A percentile compares a stretch with the other conserved stretches of the same genome.
Conservation (phyloP, 2,329 filamentous ascomycete species). For the Verruconis gallopava region DNA sequence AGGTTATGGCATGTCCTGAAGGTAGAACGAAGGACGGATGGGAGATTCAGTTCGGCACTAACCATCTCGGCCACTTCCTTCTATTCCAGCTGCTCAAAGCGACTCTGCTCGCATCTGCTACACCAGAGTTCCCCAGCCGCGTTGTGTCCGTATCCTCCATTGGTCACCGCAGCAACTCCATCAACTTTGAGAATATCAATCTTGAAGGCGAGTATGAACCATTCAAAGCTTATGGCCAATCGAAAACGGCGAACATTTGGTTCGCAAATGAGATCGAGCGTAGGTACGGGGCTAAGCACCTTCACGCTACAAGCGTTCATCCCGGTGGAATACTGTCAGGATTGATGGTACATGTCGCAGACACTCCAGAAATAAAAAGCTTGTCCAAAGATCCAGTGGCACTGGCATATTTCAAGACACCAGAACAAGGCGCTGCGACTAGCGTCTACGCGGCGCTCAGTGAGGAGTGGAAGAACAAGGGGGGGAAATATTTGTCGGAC, state of each 20-base stretch:
- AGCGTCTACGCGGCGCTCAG: conserved; percentile 32
- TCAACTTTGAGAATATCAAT: conserved; percentile 29
- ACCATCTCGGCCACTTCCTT: conserved; percentile 42
- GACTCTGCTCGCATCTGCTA: conserved; percentile 27
- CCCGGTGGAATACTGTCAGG: conserved; percentile 33
- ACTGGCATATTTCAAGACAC: conserved; percentile 17
- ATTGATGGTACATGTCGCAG: conserved; percentile 13
- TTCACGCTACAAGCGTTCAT: conserved; percentile 34
- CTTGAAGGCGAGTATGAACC: conserved; percentile 24
- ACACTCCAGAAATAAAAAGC: conserved; percentile 9
- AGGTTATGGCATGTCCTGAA: conserved; percentile 17
- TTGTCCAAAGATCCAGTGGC: not conserved
- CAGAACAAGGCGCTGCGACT: conserved; percentile 37
- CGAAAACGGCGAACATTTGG: conserved; percentile 40
- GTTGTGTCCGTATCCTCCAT: conserved; percentile 34
- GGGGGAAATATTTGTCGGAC: conserved; percentile 34
- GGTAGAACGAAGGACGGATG: conserved; percentile 24
- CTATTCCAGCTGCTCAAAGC: conserved; percentile 38
- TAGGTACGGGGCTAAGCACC: conserved; percentile 29
- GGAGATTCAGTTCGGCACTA: conserved; percentile 40
- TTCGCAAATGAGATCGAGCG: conserved; percentile 40
- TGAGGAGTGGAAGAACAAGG: conserved; percentile 32
- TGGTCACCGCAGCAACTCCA: conserved; percentile 24
- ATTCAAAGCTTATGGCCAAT: conserved; percentile 32
- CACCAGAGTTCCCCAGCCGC: conserved; percentile 30